A percentile compares a stretch with the other conserved stretches of the same genome.
Evolutionary conservation across 805 yeast species (phyloP).

Genomic region (Nakazawaea wickerhamii): DNA sequence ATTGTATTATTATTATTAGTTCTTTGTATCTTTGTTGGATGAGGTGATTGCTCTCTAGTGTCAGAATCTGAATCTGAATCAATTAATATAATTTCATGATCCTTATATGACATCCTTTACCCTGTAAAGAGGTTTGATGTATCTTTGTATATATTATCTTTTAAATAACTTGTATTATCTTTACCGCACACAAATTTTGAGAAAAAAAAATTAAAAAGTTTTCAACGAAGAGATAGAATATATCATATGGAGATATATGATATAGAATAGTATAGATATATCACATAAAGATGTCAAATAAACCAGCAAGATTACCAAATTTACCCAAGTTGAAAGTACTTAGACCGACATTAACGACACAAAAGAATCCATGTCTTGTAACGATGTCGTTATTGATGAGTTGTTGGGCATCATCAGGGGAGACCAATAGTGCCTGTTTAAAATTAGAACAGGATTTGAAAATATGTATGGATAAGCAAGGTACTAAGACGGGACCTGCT

Average conservation of each 20-base stretch:
- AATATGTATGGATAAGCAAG: slow-evolving; percentile 57
- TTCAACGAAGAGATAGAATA: background rate
- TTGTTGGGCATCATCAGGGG: slow-evolving; percentile 97
- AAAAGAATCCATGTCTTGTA: slow-evolving; percentile 69
- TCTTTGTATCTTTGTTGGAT: slow-evolving; percentile 9
- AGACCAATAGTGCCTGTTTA: slow-evolving; percentile 65
- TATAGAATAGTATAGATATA: background rate
- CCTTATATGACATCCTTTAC: background rate
- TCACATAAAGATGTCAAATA: slow-evolving; percentile 10
- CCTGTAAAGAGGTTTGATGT: background rate
- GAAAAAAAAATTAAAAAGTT: too few species aligned
- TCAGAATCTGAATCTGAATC: slow-evolving; percentile 10
- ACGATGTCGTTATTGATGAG: slow-evolving; percentile 79
- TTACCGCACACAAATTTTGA: too few species aligned
- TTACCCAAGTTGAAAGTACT: slow-evolving; percentile 69
- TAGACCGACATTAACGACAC: slow-evolving; percentile 51
- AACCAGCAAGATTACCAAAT: slow-evolving; percentile 56
- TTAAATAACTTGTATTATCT: too few species aligned
- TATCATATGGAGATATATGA: background rate
- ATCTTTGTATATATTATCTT: background rate
- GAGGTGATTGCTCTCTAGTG: slow-evolving; percentile 2
- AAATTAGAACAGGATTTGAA: slow-evolving; percentile 65
- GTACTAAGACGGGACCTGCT: slow-evolving; percentile 29
- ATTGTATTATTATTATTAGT: slow-evolving; percentile 14
- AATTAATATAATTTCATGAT: slow-evolving; percentile 1